A percentile compares a stretch with the other conserved stretches of the same genome.
Conservation (phyloP, 306 rosid species). For the Cotoneaster glaucophyllus region DNA sequence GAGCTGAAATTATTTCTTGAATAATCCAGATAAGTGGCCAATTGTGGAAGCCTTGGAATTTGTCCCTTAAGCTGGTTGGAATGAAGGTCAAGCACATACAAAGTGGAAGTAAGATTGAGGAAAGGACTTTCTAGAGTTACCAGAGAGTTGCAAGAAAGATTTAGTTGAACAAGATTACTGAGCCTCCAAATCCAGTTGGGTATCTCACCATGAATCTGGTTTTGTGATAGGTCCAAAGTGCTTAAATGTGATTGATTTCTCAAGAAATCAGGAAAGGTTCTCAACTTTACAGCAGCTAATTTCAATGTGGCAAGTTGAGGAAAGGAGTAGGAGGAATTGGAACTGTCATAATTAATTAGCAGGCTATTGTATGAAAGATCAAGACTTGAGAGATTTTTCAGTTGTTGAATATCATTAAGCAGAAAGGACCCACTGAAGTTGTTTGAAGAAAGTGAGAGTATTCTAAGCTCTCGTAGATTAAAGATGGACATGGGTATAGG, state of each 20-base stretch:
- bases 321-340: not conserved
- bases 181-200: not conserved
- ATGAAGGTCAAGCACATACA: no score
- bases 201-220: not conserved
- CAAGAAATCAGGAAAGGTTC: not conserved
- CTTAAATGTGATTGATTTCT: not conserved
- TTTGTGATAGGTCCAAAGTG: not conserved
- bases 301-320: accelerated
- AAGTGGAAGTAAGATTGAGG: not conserved
- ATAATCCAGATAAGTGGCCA: not conserved
- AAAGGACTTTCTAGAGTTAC: not conserved
- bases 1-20: not conserved
- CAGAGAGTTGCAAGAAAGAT: not conserved
- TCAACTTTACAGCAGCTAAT: not conserved
- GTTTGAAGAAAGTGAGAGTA: slow-evolving; percentile 19
- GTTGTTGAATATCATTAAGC: not conserved
- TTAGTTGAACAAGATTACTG: accelerated
- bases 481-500: slow-evolving; percentile 18
- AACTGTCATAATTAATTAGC: not conserved
- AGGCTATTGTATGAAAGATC: slow-evolving; percentile 42
- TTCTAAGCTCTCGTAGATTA: not conserved
- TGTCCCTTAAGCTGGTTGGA: not conserved
- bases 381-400: slow-evolving; percentile 18
- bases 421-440: slow-evolving; percentile 11
- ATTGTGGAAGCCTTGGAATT: not conserved